Evolutionary conservation across 768 basidiomycete genomes (phyloP).

Genomic region (Tylopilus intermedius): DNA sequence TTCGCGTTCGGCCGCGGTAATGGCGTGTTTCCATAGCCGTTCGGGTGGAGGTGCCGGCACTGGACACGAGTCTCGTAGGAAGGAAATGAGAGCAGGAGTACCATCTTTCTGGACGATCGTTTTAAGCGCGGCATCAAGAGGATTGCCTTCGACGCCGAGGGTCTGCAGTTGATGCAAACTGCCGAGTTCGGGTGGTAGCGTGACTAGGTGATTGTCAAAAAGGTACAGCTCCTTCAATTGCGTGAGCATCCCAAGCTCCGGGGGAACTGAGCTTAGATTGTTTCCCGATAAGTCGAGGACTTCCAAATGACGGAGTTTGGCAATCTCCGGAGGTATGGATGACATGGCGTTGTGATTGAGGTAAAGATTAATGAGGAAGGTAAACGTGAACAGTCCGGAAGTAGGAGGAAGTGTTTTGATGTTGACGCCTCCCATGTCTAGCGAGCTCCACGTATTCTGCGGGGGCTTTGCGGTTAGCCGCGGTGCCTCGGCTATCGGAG

Average conservation of each 20-base stretch:
- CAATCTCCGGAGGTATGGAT: slow-evolving; percentile 74
- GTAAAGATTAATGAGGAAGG: slow-evolving; percentile 91
- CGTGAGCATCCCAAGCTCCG: slow-evolving; percentile 87
- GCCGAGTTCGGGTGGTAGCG: slow-evolving; percentile 83
- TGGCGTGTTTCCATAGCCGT: slow-evolving; percentile 67
- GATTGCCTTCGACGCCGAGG: slow-evolving; percentile 96
- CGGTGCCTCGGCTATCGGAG: slow-evolving; percentile 64
- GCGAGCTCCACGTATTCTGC: slow-evolving; percentile 78
- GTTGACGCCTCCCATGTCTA: slow-evolving; percentile 95
- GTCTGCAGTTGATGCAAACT: slow-evolving; percentile 89
- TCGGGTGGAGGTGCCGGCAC: slow-evolving; percentile 75
- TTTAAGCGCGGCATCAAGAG: slow-evolving; percentile 73
- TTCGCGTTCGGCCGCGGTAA: slow-evolving; percentile 57
- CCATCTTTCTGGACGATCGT: slow-evolving; percentile 89
- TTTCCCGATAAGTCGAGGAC: slow-evolving; percentile 92
- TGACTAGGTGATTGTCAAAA: slow-evolving; percentile 91
- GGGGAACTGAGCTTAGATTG: slow-evolving; percentile 67
- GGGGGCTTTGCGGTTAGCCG: slow-evolving; percentile 65
- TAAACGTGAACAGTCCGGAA: slow-evolving; percentile 76
- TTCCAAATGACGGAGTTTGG: slow-evolving; percentile 79
- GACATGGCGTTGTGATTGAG: slow-evolving; percentile 91
- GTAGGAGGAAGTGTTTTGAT: slow-evolving; percentile 83
- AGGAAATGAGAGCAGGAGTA: slow-evolving; percentile 81
- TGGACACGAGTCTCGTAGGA: slow-evolving; percentile 90
- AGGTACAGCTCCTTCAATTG: slow-evolving; percentile 87